Conservation (phyloP, 225 moss, liverwort and hornwort species). For the Polytrichum formosum region DNA sequence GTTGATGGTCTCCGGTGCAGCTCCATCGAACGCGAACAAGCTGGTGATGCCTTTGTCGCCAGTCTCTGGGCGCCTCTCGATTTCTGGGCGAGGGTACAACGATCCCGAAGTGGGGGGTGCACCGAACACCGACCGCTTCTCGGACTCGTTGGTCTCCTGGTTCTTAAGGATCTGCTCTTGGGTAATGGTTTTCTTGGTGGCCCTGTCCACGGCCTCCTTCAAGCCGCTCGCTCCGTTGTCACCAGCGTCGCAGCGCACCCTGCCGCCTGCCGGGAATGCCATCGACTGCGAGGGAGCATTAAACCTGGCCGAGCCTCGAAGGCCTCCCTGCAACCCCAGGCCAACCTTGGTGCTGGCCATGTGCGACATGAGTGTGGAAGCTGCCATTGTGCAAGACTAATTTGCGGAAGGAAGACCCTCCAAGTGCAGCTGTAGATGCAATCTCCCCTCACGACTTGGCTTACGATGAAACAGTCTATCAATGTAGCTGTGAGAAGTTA, state of each 20-base stretch:
- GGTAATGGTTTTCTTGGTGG: conserved; percentile 14
- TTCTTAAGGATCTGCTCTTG: conserved; percentile 5
- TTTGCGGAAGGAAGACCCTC: too few species aligned
- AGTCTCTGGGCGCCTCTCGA: conserved; percentile 18
- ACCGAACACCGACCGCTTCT: conserved; percentile 18
- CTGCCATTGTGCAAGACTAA: too few species aligned
- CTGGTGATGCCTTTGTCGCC: conserved; percentile 13
- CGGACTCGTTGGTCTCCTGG: conserved; percentile 12
- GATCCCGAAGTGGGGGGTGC: conserved; percentile 1
- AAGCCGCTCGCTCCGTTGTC: conserved; percentile 4
- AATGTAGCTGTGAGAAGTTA: too few species aligned
- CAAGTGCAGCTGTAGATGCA: too few species aligned
- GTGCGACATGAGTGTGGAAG: too few species aligned
- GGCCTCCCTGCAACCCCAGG: too few species aligned
- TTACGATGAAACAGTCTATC: too few species aligned
- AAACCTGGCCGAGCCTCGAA: too few species aligned
- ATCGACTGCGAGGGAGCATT: too few species aligned
- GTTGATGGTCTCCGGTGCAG: conserved; percentile 16
- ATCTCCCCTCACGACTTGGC: too few species aligned
- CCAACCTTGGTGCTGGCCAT: too few species aligned
- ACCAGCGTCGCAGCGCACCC: conserved; percentile 10
- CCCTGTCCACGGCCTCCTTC: conserved; percentile 4
- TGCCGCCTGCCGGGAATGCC: neutral
- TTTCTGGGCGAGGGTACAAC: conserved; percentile 10
- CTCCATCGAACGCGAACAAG: conserved; percentile 11